These are phyloP conservation scores for Candida piceae DNA, from an alignment of 805 yeast genomes.

Conservation along the genomic window DNA sequence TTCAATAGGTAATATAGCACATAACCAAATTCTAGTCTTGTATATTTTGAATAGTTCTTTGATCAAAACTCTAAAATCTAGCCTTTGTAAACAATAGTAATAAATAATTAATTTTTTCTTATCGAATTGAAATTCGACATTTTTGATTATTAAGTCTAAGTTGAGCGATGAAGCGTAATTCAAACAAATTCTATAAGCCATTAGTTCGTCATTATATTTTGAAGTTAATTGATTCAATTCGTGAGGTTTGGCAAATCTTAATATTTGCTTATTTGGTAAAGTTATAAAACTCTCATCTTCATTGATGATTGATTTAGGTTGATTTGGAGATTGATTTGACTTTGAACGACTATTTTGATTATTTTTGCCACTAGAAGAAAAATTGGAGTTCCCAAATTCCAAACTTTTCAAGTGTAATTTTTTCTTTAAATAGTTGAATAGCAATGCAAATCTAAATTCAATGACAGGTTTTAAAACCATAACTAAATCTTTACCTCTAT, in stretches of 20 bases:
- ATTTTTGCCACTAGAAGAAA: slow-evolving; percentile 11
- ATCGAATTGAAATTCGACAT: slow-evolving; percentile 80
- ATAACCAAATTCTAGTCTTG: slow-evolving; percentile 79
- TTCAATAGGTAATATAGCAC: slow-evolving; percentile 55
- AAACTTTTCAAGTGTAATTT: slow-evolving; percentile 58
- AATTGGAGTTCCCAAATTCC: slow-evolving; percentile 30
- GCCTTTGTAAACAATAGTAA: slow-evolving; percentile 57
- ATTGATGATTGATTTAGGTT: slow-evolving; percentile 35
- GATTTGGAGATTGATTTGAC: slow-evolving; percentile 8
- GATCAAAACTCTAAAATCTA: slow-evolving; percentile 69
- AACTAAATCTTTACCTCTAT: slow-evolving; percentile 76
- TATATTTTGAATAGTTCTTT: slow-evolving; percentile 70
- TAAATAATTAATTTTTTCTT: slow-evolving; percentile 72
- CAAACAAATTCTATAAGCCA: slow-evolving; percentile 62
- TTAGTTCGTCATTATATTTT: slow-evolving; percentile 66
- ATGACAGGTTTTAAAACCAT: slow-evolving; percentile 65
- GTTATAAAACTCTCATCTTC: slow-evolving; percentile 58
- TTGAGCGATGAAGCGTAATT: slow-evolving; percentile 36
- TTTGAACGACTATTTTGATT: slow-evolving; percentile 21
- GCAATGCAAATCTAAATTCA: slow-evolving; percentile 58
- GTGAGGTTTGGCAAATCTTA: slow-evolving; percentile 69
- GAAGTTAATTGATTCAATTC: slow-evolving; percentile 58
- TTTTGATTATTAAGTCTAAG: slow-evolving; percentile 54
- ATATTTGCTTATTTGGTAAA: slow-evolving; percentile 71
- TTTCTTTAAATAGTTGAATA: slow-evolving; percentile 70